Evolutionary conservation across 768 basidiomycete genomes (phyloP).

Genomic region (Polyporus arcularius): DNA sequence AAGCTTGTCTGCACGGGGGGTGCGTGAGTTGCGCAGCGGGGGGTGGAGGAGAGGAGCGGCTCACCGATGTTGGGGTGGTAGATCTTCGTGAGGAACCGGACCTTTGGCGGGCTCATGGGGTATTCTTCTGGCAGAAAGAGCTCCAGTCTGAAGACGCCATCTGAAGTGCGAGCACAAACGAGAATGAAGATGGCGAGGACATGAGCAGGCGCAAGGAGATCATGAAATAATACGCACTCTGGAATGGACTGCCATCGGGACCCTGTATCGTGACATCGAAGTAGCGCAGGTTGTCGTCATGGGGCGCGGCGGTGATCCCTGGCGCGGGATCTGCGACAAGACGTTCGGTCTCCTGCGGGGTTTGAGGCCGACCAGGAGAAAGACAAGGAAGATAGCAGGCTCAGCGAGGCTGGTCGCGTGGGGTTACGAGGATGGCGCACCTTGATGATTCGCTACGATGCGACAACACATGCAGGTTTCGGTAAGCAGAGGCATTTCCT

Average conservation of each 20-base stretch:
- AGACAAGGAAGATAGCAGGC: constrained; percentile 20
- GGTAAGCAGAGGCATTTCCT: not conserved
- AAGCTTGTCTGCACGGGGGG: constrained; percentile 75
- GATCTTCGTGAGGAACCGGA: constrained; percentile 96
- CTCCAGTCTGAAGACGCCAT: constrained; percentile 93
- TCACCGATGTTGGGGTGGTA: constrained; percentile 99
- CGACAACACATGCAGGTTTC: not conserved
- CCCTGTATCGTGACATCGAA: constrained; percentile 98
- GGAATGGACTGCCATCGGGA: constrained; percentile 92
- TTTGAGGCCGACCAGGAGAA: not conserved
- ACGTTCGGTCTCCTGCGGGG: constrained; percentile 88
- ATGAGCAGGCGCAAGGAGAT: not conserved
- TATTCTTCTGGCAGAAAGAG: constrained; percentile 98
- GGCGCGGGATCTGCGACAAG: constrained; percentile 96
- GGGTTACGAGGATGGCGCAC: constrained; percentile 25
- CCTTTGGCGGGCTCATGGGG: constrained; percentile 99
- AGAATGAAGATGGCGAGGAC: not conserved
- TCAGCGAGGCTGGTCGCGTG: constrained; percentile 18
- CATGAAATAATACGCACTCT: constrained; percentile 39
- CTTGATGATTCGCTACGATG: constrained; percentile 53
- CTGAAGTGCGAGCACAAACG: constrained; percentile 40
- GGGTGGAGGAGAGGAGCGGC: constrained; percentile 30
- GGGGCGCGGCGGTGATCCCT: constrained; percentile 92
- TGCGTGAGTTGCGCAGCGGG: not conserved
- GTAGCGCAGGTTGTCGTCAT: constrained; percentile 97